A percentile compares a stretch with the other conserved stretches of the same genome.
Evolutionary conservation across 192 early-diverging fungal species (phyloP).

Genomic region (Podila minutissima): DNA sequence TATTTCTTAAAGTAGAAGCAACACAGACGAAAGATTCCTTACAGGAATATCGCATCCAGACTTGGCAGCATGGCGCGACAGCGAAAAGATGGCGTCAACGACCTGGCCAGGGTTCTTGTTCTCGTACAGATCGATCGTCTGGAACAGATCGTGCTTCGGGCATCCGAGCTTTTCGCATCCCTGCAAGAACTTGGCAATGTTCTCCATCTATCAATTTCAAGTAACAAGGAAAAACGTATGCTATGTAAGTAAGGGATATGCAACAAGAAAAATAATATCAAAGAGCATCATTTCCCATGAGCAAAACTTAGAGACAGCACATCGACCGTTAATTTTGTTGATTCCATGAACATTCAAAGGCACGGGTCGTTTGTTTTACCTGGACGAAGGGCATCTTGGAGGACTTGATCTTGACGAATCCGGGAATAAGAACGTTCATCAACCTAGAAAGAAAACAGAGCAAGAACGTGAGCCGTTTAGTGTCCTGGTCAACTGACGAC

Average conservation of each 20-base stretch:
- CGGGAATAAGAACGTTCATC: conserved; percentile 62
- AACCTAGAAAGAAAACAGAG: conserved; percentile 49
- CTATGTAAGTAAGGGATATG: neutral
- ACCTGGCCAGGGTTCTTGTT: conserved; percentile 77
- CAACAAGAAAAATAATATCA: neutral
- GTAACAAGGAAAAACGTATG: neutral
- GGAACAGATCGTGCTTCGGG: conserved; percentile 78
- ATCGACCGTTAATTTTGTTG: too few species aligned
- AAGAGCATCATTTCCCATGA: too few species aligned
- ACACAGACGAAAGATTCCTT: neutral
- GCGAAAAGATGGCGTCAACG: conserved; percentile 77
- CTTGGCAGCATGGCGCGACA: conserved; percentile 74
- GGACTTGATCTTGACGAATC: conserved; percentile 64
- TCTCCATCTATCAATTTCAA: conserved; percentile 72
- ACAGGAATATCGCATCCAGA: conserved; percentile 60
- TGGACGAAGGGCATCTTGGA: conserved; percentile 84
- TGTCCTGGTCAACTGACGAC: neutral
- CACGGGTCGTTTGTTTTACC: conserved; percentile 9
- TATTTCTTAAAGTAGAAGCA: neutral
- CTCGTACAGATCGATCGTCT: conserved; percentile 87
- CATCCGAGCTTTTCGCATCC: conserved; percentile 72
- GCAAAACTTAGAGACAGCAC: neutral
- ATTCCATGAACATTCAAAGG: neutral
- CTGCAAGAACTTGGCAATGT: conserved; percentile 77
- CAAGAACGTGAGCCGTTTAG: neutral